phyloP scores from a whole-genome alignment of 2,329 filamentous ascomycete species.

The Emergomyces pasteurianus region DNA sequence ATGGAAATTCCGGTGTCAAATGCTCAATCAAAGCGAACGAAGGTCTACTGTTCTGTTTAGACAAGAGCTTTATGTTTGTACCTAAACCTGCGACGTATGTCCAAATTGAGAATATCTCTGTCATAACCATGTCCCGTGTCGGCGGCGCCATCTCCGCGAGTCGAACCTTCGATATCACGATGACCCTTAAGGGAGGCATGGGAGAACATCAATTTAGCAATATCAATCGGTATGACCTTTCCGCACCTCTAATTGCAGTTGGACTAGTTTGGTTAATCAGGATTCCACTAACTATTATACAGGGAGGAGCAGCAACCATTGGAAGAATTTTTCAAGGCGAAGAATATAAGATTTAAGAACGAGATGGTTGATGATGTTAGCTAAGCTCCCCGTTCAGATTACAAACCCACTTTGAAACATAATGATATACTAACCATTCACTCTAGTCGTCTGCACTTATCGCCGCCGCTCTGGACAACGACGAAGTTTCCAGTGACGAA shows the following conservation, averaged over 20 bases:
- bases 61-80: slow-evolving; percentile 98
- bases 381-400: slow-evolving; percentile 5
- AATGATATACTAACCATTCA: slow-evolving; percentile 16
- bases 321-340: slow-evolving; percentile 96
- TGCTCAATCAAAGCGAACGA: slow-evolving; percentile 99
- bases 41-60: slow-evolving; percentile 89
- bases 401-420: background rate
- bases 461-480: slow-evolving; percentile 69
- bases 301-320: slow-evolving; percentile 87
- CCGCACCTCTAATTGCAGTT: background rate
- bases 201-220: slow-evolving; percentile 96
- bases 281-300: slow-evolving; percentile 16
- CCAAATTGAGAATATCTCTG: slow-evolving; percentile 81
- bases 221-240: slow-evolving; percentile 62
- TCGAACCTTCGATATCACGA: slow-evolving; percentile 93
- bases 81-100: slow-evolving; percentile 97
- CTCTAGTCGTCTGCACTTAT: slow-evolving; percentile 47
- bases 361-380: slow-evolving; percentile 93
- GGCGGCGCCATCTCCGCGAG: slow-evolving; percentile 87
- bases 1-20: slow-evolving; percentile 89
- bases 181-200: slow-evolving; percentile 74
- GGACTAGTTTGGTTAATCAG: background rate
- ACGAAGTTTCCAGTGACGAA: slow-evolving; percentile 75
- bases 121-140: slow-evolving; percentile 90
- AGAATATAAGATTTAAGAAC: slow-evolving; percentile 92